Evolutionary conservation across 495 filamentous ascomycete species (phyloP), one percentile per base, ranked within the genome.

Genomic region (Cudoniella acicularis): DNA sequence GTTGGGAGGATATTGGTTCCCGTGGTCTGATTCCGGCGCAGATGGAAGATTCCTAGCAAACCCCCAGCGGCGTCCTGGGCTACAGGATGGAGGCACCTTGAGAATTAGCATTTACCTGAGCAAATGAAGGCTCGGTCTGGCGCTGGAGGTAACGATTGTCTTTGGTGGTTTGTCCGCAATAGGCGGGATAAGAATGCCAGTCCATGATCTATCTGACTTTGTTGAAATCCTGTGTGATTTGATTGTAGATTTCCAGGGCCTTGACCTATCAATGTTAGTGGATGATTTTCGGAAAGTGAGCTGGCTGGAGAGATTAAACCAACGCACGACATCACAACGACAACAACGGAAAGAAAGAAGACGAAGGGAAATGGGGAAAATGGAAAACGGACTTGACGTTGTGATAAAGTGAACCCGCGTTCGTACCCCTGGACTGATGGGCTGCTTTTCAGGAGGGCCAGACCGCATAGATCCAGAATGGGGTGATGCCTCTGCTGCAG

Each of bases 341-440:
- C 25, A 0, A 17, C 2, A 27, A 52, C 36, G 27, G 41, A 16
- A 42, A 21, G 20, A 60, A 22, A 48, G 1, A 8, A n/a, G 26
- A 46, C 23, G 20, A 13, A 41, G 23, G 24, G 23, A 42, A 52
- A n/a, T 47, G 22, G 18, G 13, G 4, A 13, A 36, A 36, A 13
- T 36, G 30, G 30, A 36, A 36, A 36, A 36, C 30, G 4, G 30
- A 36, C 30, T 17, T 57, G 62, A 64, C 62, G 62, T 64, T 64
- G 62, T 45, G 25, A 61, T 64, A 64, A 55, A 64, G 54, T 64
- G 59, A 36, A 43, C 48, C 1, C 1, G 27, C 4, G 23, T 11
- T 27, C 43, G 10, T 24, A 55, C 45, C 56, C 49, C 22, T 13
- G 4, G 23, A 8, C 36, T 10, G 41, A 27, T 53, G 22, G 17